A percentile compares a stretch with the other conserved stretches of the same genome.
Evolutionary conservation across 257 asterid genomes (phyloP).

Genomic region (Buddleja alternifolia): DNA sequence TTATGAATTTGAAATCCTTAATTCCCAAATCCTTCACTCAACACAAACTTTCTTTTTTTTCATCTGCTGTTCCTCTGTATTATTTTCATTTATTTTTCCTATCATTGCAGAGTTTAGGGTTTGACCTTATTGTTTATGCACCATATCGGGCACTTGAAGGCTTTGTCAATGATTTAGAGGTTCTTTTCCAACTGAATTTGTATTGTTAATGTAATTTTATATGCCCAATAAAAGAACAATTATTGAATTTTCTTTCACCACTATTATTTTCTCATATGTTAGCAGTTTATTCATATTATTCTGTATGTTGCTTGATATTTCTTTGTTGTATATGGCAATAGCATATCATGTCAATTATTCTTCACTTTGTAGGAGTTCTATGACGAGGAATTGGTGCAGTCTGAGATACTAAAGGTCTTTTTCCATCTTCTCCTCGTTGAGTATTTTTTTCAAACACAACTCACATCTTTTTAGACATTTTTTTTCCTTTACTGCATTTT

Average conservation of each 20-base stretch:
- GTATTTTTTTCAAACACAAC: background rate
- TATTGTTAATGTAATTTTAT: constrained; percentile 23
- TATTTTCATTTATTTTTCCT: constrained; percentile 18
- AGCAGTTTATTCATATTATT: constrained; percentile 11
- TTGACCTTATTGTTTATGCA: constrained; percentile 92
- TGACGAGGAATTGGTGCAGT: constrained; percentile 46
- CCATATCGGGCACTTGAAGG: constrained; percentile 96
- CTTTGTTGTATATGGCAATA: background rate
- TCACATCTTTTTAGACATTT: background rate
- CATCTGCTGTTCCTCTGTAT: constrained; percentile 19
- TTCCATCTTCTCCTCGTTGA: constrained; percentile 21
- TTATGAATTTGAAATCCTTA: too few relatives aligned
- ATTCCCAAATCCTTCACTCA: too few relatives aligned
- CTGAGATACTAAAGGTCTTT: constrained; percentile 62
- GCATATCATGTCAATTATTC: constrained; percentile 26
- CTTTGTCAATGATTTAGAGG: constrained; percentile 79
- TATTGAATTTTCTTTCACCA: background rate
- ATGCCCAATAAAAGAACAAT: background rate
- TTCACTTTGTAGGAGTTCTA: constrained; percentile 59
- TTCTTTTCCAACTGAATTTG: constrained; percentile 27
- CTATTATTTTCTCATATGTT: constrained; percentile 11
- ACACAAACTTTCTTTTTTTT: background rate
- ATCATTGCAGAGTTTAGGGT: constrained; percentile 83
- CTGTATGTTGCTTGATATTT: constrained; percentile 1
- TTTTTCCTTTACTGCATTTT: background rate